Evolutionary conservation across 2,329 filamentous ascomycete species (phyloP), one percentile per base, ranked within the genome.

Genomic region (Orbilia brochopaga): DNA sequence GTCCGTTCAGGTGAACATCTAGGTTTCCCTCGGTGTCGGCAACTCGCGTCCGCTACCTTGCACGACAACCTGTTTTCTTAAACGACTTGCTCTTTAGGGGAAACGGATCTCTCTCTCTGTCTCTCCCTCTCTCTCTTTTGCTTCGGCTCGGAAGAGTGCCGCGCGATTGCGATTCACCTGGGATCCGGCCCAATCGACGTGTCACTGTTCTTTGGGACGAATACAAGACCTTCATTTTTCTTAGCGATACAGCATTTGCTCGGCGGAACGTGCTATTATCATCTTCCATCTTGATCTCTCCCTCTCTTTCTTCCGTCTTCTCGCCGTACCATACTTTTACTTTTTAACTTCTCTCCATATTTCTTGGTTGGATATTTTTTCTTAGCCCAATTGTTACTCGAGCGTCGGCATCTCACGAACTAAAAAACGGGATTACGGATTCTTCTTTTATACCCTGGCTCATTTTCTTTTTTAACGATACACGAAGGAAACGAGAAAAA

Each of bases 401-500:
- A 42, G 35, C 10, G 35, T 59, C 40, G 48, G 46, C 50, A 63
- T 63, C 27, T 63, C 52, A 70, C 60, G 66, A 70, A 55, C 60
- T 64, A 70, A 66, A 48, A 53, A 64, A 48, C 44, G 44, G 66
- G 54, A 64, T 64, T 70, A 70, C 66, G 66, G 66, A 64, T 64
- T 70, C 60, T 64, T 70, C 60, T 64, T 53, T 48, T 70, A 70
- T 70, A 70, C 66, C 66, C 66, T 70, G 60, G 66, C 51, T 64
- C 60, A 70, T 60, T 44, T 55, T 64, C 62, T 53, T 58, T 27
- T 48, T 62, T 69, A 69, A 70, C 66, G 66, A 72, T 65, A 72
- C 67, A 72, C 67, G 67, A 72, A 72, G 51, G 67, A 72, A 65
- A 72, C 67, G 60, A 72, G 51, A 60, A 60, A 58, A 64, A 51